phyloP scores from a whole-genome alignment of 2,329 filamentous ascomycete genomes.

The Sclerotinia subarctica region DNA sequence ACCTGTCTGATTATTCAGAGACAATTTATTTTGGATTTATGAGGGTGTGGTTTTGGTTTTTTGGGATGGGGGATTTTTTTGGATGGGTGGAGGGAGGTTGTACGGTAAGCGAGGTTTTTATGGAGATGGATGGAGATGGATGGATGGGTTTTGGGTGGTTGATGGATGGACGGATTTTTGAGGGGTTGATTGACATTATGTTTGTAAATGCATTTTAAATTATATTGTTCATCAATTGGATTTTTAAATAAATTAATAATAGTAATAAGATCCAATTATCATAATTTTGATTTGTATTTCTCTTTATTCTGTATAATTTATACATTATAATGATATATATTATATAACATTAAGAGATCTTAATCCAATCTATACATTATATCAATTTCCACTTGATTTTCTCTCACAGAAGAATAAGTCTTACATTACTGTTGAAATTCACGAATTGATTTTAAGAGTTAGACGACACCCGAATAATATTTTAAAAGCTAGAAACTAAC shows the following conservation, averaged over 20 bases:
- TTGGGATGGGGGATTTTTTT: background rate
- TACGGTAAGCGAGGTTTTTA: background rate
- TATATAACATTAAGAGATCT: background rate
- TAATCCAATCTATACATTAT: background rate
- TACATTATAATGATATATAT: accelerated
- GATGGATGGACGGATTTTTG: background rate
- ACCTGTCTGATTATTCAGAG: conserved; percentile 34
- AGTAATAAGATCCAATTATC: no score
- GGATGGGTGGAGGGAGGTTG: no score
- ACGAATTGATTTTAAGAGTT: background rate
- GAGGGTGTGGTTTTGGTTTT: background rate
- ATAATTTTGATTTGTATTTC: no score
- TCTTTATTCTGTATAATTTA: no score
- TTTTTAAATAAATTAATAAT: no score
- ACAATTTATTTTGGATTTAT: conserved; percentile 24
- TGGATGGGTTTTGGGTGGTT: background rate
- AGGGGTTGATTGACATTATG: no score
- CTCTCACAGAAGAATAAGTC: background rate
- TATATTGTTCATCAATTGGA: no score
- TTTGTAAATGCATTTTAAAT: no score
- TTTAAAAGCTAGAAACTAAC: background rate
- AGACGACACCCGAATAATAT: background rate
- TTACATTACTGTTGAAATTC: background rate
- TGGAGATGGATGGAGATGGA: background rate
- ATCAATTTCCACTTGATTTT: background rate